A percentile compares a stretch with the other conserved stretches of the same genome.
Evolutionary conservation across 2,329 filamentous ascomycete species (phyloP).

Genomic region (Botrytis pseudocinerea): DNA sequence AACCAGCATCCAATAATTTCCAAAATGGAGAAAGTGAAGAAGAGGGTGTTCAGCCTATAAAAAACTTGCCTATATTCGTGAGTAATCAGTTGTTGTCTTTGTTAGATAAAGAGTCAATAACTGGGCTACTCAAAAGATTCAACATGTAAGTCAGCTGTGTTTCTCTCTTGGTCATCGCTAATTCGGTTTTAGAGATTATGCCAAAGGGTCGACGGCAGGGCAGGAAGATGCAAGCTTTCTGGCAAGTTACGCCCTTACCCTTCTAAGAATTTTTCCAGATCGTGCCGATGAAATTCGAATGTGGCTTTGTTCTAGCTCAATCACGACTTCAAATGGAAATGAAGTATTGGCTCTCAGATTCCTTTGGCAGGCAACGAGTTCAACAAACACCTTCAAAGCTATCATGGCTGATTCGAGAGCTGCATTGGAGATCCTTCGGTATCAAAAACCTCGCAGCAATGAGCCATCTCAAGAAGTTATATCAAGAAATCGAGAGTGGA

Average conservation of each 20-base stretch:
- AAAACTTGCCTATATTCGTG: constrained; percentile 55
- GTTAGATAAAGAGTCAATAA: constrained; percentile 74
- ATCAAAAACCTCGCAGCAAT: constrained; percentile 30
- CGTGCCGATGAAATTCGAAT: constrained; percentile 88
- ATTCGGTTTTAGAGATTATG: constrained; percentile 33
- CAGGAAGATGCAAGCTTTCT: constrained; percentile 66
- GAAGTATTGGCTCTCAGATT: constrained; percentile 72
- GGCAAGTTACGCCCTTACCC: constrained; percentile 81
- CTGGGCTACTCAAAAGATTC: constrained; percentile 44
- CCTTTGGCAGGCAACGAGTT: constrained; percentile 72
- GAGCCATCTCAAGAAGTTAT: constrained; percentile 25
- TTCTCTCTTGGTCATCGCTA: neutral
- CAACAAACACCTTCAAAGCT: constrained; percentile 56
- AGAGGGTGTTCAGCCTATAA: neutral
- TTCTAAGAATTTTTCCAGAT: constrained; percentile 81
- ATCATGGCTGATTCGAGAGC: constrained; percentile 58
- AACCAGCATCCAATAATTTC: constrained; percentile 45
- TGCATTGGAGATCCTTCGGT: constrained; percentile 53
- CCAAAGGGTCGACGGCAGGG: constrained; percentile 32
- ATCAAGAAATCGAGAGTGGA: constrained; percentile 65
- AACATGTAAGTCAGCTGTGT: constrained; percentile 23
- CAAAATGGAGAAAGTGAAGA: neutral
- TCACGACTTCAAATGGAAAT: constrained; percentile 38
- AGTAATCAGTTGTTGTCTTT: constrained; percentile 67
- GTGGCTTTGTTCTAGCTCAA: constrained; percentile 77